A percentile compares a stretch with the other conserved stretches of the same genome.
phyloP scores from a whole-genome alignment of 1,284 basidiomycete species.

The Gymnopus androsaceus region DNA sequence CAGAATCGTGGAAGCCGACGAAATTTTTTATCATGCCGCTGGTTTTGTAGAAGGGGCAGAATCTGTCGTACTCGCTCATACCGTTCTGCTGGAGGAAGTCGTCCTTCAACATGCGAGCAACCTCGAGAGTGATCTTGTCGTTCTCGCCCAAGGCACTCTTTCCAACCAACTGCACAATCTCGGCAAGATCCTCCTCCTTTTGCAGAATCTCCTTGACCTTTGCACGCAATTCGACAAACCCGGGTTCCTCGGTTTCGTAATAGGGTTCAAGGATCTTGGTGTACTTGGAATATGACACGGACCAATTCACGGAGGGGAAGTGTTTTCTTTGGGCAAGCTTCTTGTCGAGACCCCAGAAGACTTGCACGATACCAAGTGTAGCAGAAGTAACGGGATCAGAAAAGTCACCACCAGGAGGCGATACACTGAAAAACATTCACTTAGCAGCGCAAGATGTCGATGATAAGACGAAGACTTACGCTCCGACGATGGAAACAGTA shows the following conservation, averaged over 20 bases:
- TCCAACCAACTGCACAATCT: slow-evolving; percentile 98
- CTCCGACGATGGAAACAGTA: slow-evolving; percentile 97
- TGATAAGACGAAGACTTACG: slow-evolving; percentile 59
- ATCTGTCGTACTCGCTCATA: slow-evolving; percentile 97
- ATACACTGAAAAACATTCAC: slow-evolving; percentile 64
- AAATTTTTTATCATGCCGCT: slow-evolving; percentile 95
- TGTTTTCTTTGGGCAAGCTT: slow-evolving; percentile 97
- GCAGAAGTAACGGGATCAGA: slow-evolving; percentile 98
- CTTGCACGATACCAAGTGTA: slow-evolving; percentile 98
- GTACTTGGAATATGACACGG: slow-evolving; percentile 98
- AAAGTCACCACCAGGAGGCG: slow-evolving; percentile 98
- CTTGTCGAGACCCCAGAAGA: slow-evolving; percentile 97
- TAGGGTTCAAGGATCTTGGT: slow-evolving; percentile 92
- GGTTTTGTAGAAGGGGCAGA: slow-evolving; percentile 99
- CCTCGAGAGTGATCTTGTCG: slow-evolving; percentile 98
- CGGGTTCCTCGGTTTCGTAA: slow-evolving; percentile 89
- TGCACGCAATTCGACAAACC: slow-evolving; percentile 90
- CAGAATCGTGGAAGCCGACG: slow-evolving; percentile 91
- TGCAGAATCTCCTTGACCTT: slow-evolving; percentile 96
- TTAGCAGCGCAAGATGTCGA: slow-evolving; percentile 4
- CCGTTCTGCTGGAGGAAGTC: slow-evolving; percentile 99
- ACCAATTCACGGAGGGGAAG: slow-evolving; percentile 99
- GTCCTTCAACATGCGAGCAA: slow-evolving; percentile 96
- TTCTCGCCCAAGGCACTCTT: slow-evolving; percentile 97
- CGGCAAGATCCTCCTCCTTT: slow-evolving; percentile 97